phyloP scores from a whole-genome alignment of 2,329 filamentous ascomycete genomes.

The Xylaria sp. region DNA sequence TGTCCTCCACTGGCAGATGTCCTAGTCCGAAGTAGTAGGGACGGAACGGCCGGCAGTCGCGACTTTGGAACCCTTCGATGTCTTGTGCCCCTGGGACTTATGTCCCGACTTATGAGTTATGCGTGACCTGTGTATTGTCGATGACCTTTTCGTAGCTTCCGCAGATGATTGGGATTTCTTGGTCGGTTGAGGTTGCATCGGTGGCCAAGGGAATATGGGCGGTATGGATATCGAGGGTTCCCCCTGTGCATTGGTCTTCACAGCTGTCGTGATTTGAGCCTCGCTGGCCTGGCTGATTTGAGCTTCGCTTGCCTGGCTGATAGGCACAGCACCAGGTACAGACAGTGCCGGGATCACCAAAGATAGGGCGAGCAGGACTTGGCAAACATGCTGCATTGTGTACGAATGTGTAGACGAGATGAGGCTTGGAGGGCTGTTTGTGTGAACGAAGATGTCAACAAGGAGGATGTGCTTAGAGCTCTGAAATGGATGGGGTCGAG shows the following conservation, averaged over 20 bases:
- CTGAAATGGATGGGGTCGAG: not conserved
- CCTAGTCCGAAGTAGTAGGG: no score
- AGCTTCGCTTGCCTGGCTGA: no score
- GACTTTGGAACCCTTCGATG: no score
- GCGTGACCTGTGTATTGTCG: no score
- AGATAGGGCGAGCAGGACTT: constrained; percentile 1
- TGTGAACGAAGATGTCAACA: not conserved
- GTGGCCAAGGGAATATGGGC: no score
- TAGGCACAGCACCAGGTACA: constrained; percentile 2
- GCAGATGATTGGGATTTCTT: no score
- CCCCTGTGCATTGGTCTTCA: not conserved
- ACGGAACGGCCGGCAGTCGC: no score
- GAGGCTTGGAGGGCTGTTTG: not conserved
- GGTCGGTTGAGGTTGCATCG: no score
- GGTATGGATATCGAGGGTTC: not conserved
- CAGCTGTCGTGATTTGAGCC: not conserved
- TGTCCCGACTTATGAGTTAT: no score
- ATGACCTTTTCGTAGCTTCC: no score
- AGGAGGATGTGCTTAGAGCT: not conserved
- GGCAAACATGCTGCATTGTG: constrained; percentile 7
- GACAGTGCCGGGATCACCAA: constrained; percentile 7
- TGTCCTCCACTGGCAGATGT: no score
- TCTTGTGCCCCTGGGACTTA: no score
- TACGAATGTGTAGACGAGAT: not conserved
- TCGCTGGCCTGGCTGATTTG: not conserved